Evolutionary conservation across 1,139 yeast species (phyloP).

Genomic region (Pichia terricola): DNA sequence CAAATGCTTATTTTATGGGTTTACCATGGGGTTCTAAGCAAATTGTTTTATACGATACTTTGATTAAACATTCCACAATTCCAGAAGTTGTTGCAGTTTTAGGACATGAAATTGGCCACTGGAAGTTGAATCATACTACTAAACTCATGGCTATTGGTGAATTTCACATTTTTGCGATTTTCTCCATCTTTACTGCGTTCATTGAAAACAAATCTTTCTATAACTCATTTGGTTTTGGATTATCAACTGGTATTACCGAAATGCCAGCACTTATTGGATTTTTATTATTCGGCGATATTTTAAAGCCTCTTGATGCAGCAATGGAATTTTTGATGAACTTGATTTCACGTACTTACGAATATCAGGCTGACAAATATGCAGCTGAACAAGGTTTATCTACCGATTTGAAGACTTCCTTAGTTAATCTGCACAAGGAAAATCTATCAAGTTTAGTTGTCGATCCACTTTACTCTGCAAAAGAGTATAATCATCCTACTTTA

Average conservation of each 20-base stretch:
- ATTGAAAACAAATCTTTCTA: conserved; percentile 71
- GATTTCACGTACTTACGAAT: conserved; percentile 77
- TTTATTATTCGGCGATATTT: conserved; percentile 60
- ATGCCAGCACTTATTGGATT: conserved; percentile 73
- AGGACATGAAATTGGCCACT: conserved; percentile 97
- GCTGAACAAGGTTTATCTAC: conserved; percentile 59
- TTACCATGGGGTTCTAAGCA: conserved; percentile 89
- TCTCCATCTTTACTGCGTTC: conserved; percentile 69
- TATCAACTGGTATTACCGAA: conserved; percentile 25
- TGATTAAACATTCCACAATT: conserved; percentile 68
- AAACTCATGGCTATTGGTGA: conserved; percentile 60
- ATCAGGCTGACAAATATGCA: conserved; percentile 87
- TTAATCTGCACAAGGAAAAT: conserved; percentile 69
- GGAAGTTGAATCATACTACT: conserved; percentile 83
- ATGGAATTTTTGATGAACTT: conserved; percentile 59
- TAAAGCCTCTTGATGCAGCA: conserved; percentile 66
- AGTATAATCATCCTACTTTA: conserved; percentile 82
- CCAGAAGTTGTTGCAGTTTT: conserved; percentile 86
- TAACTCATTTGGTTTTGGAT: conserved; percentile 63
- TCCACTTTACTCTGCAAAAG: conserved; percentile 80
- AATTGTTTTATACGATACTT: conserved; percentile 85
- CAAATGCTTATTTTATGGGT: conserved; percentile 93
- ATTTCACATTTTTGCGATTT: conserved; percentile 51
- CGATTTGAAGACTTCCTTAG: conserved; percentile 62
- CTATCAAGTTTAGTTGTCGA: conserved; percentile 81